Evolutionary conservation across 1,284 basidiomycete species (phyloP).

Genomic region (Exsudoporus floridanus): DNA sequence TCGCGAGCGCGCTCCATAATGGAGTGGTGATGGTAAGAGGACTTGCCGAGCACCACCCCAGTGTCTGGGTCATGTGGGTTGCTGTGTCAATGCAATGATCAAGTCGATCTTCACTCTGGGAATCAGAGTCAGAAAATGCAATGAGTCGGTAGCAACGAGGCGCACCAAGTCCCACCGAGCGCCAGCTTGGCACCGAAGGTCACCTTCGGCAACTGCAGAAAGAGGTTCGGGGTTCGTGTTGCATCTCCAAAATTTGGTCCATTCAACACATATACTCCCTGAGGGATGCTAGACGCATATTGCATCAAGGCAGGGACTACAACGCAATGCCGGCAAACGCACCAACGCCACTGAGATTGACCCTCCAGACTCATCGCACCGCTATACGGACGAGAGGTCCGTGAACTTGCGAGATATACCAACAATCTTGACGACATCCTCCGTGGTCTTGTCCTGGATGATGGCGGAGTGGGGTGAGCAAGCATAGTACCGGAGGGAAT

Average conservation of each 20-base stretch:
- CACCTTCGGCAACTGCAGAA: too few species aligned
- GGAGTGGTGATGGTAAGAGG: too few species aligned
- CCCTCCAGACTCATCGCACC: conserved; percentile 62
- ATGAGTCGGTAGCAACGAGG: too few species aligned
- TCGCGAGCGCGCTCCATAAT: neutral
- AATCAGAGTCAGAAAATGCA: too few species aligned
- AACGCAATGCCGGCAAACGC: neutral
- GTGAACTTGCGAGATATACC: conserved; percentile 56
- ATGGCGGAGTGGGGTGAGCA: conserved; percentile 64
- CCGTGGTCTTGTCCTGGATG: conserved; percentile 49
- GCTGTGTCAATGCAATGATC: too few species aligned
- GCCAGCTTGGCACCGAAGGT: too few species aligned
- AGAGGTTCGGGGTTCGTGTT: too few species aligned
- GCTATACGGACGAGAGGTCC: conserved; percentile 56
- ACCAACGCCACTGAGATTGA: conserved; percentile 44
- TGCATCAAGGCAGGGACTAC: neutral
- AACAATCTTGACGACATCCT: conserved; percentile 59
- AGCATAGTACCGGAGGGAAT: conserved; percentile 58
- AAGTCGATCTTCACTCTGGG: too few species aligned
- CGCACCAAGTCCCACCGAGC: too few species aligned
- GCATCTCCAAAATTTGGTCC: too few species aligned
- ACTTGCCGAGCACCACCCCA: too few species aligned
- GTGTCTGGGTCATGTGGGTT: too few species aligned
- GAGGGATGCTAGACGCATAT: conserved; percentile 37
- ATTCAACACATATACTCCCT: conserved; percentile 68